Base-by-base conservation (phyloP, 306 rosid genomes). In the Ammopiptanthus mongolicus region DNA sequence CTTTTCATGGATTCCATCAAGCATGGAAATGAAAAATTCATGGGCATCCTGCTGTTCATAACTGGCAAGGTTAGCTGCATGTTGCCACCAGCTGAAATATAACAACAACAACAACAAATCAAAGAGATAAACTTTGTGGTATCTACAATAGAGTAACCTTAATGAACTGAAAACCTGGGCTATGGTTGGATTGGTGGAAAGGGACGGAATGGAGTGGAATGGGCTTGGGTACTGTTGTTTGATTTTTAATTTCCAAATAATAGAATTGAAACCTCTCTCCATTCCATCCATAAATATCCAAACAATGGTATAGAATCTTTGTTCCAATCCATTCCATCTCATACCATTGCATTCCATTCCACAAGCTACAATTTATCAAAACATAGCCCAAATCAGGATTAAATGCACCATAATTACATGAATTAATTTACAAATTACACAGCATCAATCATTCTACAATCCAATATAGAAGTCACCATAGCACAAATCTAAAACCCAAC, bases 1-100 rank as follows among this genome's bases (percentile, higher is more conserved):
- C 86, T 90, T 95, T 78, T 92, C 97, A 56, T 92, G 97, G 73
- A 95, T 92, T 53, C 97, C 99, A 82, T 92, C 97, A 25, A 95
- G 92, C 88, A 90, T 90, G 66, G 99, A 95, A 83, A 95, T 95
- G 91, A 95, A 95, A 80, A 95, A 95, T 8, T 95, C 99, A 66
- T 95, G 99, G 1, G 99, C 99, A 80, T 95, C 99, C 75, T 95
- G 99, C 82, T 95, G 99, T 67, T 92, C 97, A 80, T 95, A 95
- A 74, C 93, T 90, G 31, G 99, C 97, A 72, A 92, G 89, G 84
- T 90, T 95, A 8, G 97, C 93, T 0, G 99, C 96, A 63, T 95
- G 94, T 22, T 92, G 99, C 99, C 99, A 95, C 99, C 99, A 95
- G 80, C 98, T 93, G 82, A 71, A 82, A 78, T 37, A 73, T 22